Evolutionary conservation across 129 eudicot species (phyloP).

Genomic region (Saussurea involucrata): DNA sequence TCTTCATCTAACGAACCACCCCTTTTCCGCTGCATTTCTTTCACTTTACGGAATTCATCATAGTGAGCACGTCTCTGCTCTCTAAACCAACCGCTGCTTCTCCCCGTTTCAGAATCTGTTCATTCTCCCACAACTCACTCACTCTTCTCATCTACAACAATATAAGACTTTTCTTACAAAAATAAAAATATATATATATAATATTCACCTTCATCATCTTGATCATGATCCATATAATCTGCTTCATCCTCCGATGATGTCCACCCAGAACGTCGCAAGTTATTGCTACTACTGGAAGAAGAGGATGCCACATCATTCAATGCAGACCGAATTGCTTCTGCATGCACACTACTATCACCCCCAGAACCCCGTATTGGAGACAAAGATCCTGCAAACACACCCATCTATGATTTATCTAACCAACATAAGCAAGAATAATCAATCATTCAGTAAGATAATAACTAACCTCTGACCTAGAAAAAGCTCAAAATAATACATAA

Average conservation of each 20-base stretch:
- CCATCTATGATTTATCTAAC: background rate
- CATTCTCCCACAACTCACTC: background rate
- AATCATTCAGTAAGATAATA: background rate
- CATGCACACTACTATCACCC: slow-evolving; percentile 44
- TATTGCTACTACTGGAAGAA: slow-evolving; percentile 37
- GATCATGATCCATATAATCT: slow-evolving; percentile 73
- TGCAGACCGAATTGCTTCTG: slow-evolving; percentile 76
- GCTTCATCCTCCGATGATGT: slow-evolving; percentile 89
- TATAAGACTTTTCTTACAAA: background rate
- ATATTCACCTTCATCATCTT: slow-evolving; percentile 45
- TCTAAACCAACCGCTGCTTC: slow-evolving; percentile 36
- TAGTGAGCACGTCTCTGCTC: slow-evolving; percentile 80
- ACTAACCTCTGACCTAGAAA: slow-evolving; percentile 2
- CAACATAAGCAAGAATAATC: background rate
- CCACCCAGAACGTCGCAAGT: slow-evolving; percentile 51
- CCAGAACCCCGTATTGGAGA: slow-evolving; percentile 54
- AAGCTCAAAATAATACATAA: slow-evolving; percentile 3
- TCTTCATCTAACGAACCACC: slow-evolving; percentile 55
- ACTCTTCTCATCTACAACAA: background rate
- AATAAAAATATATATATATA: background rate
- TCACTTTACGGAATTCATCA: slow-evolving; percentile 67
- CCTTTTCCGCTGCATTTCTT: slow-evolving; percentile 46
- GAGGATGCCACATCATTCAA: slow-evolving; percentile 74
- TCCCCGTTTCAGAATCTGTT: slow-evolving; percentile 47
- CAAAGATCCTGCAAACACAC: slow-evolving; percentile 45